Percentiles rank a stretch among this genome's conserved stretches.
These are phyloP conservation scores for Yamadazyma jaroonii DNA, from an alignment of 1,139 yeast species.

Conservation along the genomic window DNA sequence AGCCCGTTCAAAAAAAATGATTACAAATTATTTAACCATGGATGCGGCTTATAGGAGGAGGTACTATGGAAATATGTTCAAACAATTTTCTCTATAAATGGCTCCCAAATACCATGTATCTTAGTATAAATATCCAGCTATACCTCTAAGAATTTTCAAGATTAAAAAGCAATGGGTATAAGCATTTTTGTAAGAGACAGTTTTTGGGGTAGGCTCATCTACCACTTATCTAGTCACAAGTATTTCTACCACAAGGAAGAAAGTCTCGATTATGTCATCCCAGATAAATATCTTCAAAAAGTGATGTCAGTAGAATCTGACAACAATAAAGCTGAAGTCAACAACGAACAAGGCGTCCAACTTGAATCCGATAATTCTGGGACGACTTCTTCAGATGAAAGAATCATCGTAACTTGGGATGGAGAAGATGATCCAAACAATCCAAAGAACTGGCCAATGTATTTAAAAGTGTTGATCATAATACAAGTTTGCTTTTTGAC, in stretches of 20 bases:
- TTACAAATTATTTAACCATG: no score
- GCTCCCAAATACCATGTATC: no score
- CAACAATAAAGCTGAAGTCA: neutral
- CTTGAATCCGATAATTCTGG: neutral
- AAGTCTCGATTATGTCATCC: slow-evolving; percentile 26
- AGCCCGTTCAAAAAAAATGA: no score
- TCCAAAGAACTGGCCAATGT: slow-evolving; percentile 27
- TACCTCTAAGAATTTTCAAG: no score
- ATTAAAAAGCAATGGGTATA: no score
- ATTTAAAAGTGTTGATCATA: slow-evolving; percentile 18
- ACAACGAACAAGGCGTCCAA: no score
- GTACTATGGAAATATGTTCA: no score
- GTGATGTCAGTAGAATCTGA: neutral
- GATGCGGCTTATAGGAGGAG: no score
- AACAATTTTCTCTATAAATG: no score
- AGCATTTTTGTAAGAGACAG: slow-evolving; percentile 33
- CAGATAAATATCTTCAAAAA: slow-evolving; percentile 25
- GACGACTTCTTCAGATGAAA: neutral
- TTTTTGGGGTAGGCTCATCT: slow-evolving; percentile 29
- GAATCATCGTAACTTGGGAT: slow-evolving; percentile 8
- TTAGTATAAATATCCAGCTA: no score
- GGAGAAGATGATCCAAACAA: slow-evolving; percentile 26
- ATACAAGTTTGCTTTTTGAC: slow-evolving; percentile 20
- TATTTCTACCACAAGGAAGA: slow-evolving; percentile 30
- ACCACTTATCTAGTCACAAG: slow-evolving; percentile 31